These are phyloP conservation scores for Starmerella asiatica DNA, from an alignment of 805 yeast species.

Conservation along the genomic window DNA sequence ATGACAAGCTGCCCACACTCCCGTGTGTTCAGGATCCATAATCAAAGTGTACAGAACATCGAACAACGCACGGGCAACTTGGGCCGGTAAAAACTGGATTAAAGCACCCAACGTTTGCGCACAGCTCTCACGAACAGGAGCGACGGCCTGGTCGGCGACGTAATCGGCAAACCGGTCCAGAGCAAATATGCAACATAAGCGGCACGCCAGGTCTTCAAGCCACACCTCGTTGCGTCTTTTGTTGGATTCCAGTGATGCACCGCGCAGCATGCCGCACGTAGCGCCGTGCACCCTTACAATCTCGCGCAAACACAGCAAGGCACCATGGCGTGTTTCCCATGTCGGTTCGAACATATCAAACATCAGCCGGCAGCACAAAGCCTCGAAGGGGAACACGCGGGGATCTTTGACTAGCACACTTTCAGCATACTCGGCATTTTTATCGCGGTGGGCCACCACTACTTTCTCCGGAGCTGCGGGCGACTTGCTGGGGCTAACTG, in stretches of 20 bases:
- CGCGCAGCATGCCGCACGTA: conserved; percentile 71
- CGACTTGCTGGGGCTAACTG: no score
- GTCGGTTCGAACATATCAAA: conserved; percentile 67
- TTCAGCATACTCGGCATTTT: conserved; percentile 45
- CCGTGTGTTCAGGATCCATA: conserved; percentile 35
- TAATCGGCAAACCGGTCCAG: conserved; percentile 94
- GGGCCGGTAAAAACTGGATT: conserved; percentile 55
- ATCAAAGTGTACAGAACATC: conserved; percentile 53
- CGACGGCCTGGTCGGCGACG: conserved; percentile 93
- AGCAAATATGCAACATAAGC: conserved; percentile 75
- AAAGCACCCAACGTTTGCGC: conserved; percentile 91
- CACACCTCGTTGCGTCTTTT: conserved; percentile 49
- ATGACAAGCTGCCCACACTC: conserved; percentile 92
- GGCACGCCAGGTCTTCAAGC: conserved; percentile 75
- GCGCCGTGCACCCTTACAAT: conserved; percentile 66
- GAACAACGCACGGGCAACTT: conserved; percentile 49
- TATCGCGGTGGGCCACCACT: conserved; percentile 65
- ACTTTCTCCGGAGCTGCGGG: conserved; percentile 39
- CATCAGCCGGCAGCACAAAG: conserved; percentile 68
- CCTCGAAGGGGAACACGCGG: conserved; percentile 87
- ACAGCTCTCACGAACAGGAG: conserved; percentile 93
- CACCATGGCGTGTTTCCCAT: conserved; percentile 96
- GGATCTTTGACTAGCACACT: conserved; percentile 57
- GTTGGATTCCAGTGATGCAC: conserved; percentile 49
- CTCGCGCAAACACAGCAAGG: conserved; percentile 84